Evolutionary conservation across 2,329 filamentous ascomycete genomes (phyloP).

Genomic region (Arthroderma uncinatum): DNA sequence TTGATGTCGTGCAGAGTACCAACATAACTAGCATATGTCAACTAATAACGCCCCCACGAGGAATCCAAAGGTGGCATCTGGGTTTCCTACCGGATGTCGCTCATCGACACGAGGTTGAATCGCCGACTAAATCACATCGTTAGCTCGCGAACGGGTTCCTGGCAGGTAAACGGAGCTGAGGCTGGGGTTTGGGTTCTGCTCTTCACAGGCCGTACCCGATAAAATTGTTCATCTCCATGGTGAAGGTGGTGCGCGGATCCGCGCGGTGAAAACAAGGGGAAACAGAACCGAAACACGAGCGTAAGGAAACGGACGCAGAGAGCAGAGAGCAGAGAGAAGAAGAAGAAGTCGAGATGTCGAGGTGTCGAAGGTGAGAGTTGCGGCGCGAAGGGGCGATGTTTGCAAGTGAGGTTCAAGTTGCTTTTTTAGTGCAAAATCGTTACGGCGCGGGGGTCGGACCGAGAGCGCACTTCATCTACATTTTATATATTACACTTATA

Average conservation of each 20-base stretch:
- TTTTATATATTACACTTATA: too few relatives aligned
- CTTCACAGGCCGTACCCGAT: constrained; percentile 32
- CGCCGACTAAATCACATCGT: constrained; percentile 52
- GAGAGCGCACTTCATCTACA: too few relatives aligned
- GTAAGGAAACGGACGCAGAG: background rate
- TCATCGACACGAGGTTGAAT: constrained; percentile 95
- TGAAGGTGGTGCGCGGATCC: constrained; percentile 24
- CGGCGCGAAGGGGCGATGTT: background rate
- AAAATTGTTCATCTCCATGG: constrained; percentile 41
- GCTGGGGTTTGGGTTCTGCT: background rate
- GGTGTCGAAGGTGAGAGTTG: constrained; percentile 14
- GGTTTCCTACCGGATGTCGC: constrained; percentile 73
- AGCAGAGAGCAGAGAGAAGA: background rate
- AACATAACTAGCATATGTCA: constrained; percentile 57
- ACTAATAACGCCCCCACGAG: background rate
- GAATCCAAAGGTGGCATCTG: constrained; percentile 12
- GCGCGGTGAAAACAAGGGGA: constrained; percentile 17
- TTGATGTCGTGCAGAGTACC: constrained; percentile 96
- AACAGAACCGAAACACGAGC: background rate
- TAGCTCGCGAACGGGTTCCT: constrained; percentile 10
- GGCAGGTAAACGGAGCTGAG: background rate
- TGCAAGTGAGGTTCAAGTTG: constrained; percentile 12
- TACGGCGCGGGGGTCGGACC: constrained; percentile 20
- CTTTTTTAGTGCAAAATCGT: constrained; percentile 15
- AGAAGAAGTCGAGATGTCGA: constrained; percentile 10